These are phyloP conservation scores for Aspergillus chevalieri DNA, from an alignment of 2,329 filamentous ascomycete species.

Conservation along the genomic window DNA sequence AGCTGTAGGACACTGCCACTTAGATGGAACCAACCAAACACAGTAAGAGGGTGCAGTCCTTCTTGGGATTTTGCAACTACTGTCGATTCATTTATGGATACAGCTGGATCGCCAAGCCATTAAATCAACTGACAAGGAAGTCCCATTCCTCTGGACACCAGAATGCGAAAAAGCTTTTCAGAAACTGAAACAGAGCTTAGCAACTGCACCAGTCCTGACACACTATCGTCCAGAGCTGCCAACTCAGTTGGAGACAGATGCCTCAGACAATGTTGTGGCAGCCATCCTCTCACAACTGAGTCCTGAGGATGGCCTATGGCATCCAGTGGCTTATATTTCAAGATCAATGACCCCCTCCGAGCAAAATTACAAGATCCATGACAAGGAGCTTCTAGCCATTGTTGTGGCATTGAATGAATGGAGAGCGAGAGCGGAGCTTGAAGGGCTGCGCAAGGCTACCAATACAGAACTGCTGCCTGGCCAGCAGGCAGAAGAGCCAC, in stretches of 20 bases:
- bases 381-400: neutral
- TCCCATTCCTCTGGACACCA: slow-evolving; percentile 3
- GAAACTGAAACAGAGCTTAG: neutral
- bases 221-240: neutral
- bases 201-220: neutral
- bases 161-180: slow-evolving; percentile 12
- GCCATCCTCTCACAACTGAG: neutral
- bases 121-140: slow-evolving; percentile 6
- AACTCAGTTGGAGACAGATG: neutral
- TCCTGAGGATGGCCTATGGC: neutral
- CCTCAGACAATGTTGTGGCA: neutral
- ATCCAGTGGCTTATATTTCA: neutral
- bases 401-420: neutral
- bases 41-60: slow-evolving; percentile 12
- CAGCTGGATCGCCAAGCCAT: neutral
- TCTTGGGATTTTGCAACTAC: slow-evolving; percentile 31
- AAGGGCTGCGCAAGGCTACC: too few relatives aligned
- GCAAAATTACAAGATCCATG: neutral
- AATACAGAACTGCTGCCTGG: too few relatives aligned
- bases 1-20: too few relatives aligned
- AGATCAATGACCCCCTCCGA: neutral
- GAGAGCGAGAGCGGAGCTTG: too few relatives aligned
- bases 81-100: slow-evolving; percentile 12
- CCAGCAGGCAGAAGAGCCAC: too few relatives aligned
- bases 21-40: slow-evolving; percentile 1